Evolutionary conservation across 139 green algal genomes (phyloP), one percentile per base, ranked within the genome.

Genomic region (Diplosphaera chodatii): DNA sequence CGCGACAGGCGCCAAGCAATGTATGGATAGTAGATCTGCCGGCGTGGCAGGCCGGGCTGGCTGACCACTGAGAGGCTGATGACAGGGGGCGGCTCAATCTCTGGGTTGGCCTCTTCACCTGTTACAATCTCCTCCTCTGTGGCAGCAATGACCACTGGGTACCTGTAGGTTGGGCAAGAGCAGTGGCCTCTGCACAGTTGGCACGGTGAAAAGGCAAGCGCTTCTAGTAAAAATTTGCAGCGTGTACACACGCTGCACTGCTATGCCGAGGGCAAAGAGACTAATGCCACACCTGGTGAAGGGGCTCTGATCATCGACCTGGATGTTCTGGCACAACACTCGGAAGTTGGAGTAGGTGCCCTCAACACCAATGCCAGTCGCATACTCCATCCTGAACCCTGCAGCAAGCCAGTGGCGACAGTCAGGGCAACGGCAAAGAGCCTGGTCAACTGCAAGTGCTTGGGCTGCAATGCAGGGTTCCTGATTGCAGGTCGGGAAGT

Each of bases 301-400:
- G 16, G 78, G 67, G 4, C 89, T 72, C 85, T 92, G 84, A 73
- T 96, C 85, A 71, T 96, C 91, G 40, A 92, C 66, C 82, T 96
- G 89, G 20, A 86, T 23, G 23, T 37, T 74, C 27, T 66, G 63
- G 37, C 86, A 13, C 40, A 41, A 66, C 56, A 86, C 32, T 29
- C 77, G 75, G 56, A 86, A 28, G 65, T 77, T 70, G 30, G 22
- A 29, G 59, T 67, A 82, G 68, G 31, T 79, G 40, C 69, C 68
- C 25, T 63, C 70, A 16, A 66, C 37, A 31, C 80, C 80, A 25
- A 85, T 67, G 59, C 80, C 80, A 21, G 40, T 29, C 16, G 69
- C 69, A 22, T 74, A 62, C 63, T 88, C 78, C 30, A 83, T 34
- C 0, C 18, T 32, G 27, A 90, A 67, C 0, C 83, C 84, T 22